These are phyloP conservation scores for Chaetoscypha palmicola DNA, from an alignment of 2,329 filamentous ascomycete genomes.

Conservation along the genomic window DNA sequence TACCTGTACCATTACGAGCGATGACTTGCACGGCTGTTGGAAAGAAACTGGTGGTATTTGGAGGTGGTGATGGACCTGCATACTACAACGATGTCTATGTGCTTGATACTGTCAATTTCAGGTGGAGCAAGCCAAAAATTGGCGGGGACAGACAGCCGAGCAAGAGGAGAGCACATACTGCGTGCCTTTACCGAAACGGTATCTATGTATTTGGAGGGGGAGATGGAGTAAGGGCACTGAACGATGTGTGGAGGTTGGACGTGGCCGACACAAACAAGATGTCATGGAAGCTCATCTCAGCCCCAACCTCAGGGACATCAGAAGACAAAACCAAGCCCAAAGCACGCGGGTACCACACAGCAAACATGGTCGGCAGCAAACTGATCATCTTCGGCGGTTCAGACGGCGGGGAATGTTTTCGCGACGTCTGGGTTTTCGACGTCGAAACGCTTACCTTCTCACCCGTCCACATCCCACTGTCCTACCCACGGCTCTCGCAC, in stretches of 20 bases:
- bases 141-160: slow-evolving; percentile 50
- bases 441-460: slow-evolving; percentile 56
- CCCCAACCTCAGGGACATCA: slow-evolving; percentile 33
- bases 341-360: slow-evolving; percentile 63
- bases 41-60: slow-evolving; percentile 64
- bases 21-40: slow-evolving; percentile 68
- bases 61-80: slow-evolving; percentile 61
- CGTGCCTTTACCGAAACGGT: slow-evolving; percentile 64
- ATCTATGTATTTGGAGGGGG: slow-evolving; percentile 68
- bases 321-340: slow-evolving; percentile 47
- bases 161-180: slow-evolving; percentile 59
- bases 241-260: slow-evolving; percentile 67
- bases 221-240: slow-evolving; percentile 62
- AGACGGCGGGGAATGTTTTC: slow-evolving; percentile 65
- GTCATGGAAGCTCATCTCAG: slow-evolving; percentile 60
- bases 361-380: slow-evolving; percentile 66
- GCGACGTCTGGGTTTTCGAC: slow-evolving; percentile 68
- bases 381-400: slow-evolving; percentile 65
- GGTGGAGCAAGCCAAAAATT: slow-evolving; percentile 57
- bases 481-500: slow-evolving; percentile 60
- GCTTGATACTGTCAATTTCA: slow-evolving; percentile 62
- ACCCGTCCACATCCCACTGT: slow-evolving; percentile 49
- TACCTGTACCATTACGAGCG: slow-evolving; percentile 57
- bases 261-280: slow-evolving; percentile 60
- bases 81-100: slow-evolving; percentile 70